A percentile compares a stretch with the other conserved stretches of the same genome.
Conservation (phyloP, 768 basidiomycete genomes). For the Podaxis rugospora region DNA sequence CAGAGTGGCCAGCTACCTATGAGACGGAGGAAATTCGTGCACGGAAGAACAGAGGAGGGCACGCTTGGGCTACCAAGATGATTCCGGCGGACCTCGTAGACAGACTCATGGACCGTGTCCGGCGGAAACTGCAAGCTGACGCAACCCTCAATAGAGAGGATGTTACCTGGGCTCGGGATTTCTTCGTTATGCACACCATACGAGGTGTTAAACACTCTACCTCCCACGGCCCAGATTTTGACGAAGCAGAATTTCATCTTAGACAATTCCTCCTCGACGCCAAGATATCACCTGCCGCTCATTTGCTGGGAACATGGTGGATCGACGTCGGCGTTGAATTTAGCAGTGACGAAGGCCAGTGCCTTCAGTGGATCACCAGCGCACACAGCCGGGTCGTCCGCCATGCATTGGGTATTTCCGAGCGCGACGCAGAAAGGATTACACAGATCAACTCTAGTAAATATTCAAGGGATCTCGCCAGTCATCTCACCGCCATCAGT, state of each 20-base stretch:
- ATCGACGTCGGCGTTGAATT: conserved; percentile 21
- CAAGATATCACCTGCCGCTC: neutral
- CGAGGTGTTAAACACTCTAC: conserved; percentile 11
- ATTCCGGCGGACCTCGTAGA: conserved; percentile 10
- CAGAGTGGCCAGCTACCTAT: conserved; percentile 23
- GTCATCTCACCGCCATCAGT: conserved; percentile 14
- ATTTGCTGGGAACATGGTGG: conserved; percentile 14
- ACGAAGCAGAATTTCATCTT: neutral
- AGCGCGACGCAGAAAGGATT: neutral
- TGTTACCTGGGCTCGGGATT: neutral
- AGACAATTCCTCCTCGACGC: neutral
- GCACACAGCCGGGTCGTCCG: neutral
- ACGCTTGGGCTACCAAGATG: conserved; percentile 17
- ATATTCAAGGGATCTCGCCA: conserved; percentile 12
- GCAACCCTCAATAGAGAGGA: neutral
- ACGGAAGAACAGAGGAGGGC: conserved; percentile 11
- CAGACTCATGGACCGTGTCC: neutral
- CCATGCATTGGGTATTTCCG: neutral
- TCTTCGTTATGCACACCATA: conserved; percentile 12
- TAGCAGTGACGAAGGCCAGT: neutral
- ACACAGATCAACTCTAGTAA: neutral
- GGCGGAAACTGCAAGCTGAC: neutral
- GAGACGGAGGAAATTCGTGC: conserved; percentile 19
- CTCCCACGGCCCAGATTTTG: neutral
- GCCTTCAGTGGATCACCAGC: conserved; percentile 16